phyloP scores from a whole-genome alignment of 208 protist species.

The Wallacemonas collosoma region DNA sequence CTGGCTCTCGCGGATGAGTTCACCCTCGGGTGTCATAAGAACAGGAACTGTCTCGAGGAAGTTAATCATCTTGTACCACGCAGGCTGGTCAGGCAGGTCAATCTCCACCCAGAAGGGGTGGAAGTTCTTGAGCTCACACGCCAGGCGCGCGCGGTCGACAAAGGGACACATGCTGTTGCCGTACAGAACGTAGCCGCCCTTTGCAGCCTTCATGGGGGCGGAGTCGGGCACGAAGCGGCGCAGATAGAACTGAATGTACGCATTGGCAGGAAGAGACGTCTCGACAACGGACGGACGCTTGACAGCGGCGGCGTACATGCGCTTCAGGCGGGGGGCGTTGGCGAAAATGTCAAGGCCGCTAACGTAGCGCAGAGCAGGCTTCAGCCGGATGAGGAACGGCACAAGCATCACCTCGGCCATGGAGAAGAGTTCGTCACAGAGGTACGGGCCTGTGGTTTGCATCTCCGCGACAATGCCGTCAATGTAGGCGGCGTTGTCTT shows the following conservation, averaged over 20 bases:
- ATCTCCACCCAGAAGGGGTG: constrained; percentile 45
- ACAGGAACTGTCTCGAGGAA: constrained; percentile 64
- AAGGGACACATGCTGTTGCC: constrained; percentile 55
- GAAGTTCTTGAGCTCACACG: constrained; percentile 49
- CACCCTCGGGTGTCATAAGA: constrained; percentile 51
- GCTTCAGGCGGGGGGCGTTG: constrained; percentile 63
- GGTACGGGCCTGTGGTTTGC: constrained; percentile 62
- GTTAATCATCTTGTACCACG: constrained; percentile 74
- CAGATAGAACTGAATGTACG: constrained; percentile 39
- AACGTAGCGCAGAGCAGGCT: constrained; percentile 58
- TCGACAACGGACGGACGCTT: constrained; percentile 56
- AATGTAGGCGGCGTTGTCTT: constrained; percentile 64
- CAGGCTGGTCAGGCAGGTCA: constrained; percentile 38
- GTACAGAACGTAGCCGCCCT: constrained; percentile 56
- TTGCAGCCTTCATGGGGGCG: constrained; percentile 31
- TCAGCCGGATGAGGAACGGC: constrained; percentile 72
- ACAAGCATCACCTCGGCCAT: constrained; percentile 72
- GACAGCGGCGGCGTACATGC: constrained; percentile 42
- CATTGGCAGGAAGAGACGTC: constrained; percentile 31
- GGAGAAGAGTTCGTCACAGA: constrained; percentile 73
- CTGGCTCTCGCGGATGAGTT: constrained; percentile 66
- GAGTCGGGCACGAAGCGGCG: constrained; percentile 38
- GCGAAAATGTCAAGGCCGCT: constrained; percentile 67
- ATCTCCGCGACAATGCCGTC: constrained; percentile 59
- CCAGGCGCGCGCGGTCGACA: constrained; percentile 56